Percentiles rank a stretch among this genome's conserved stretches.
phyloP scores from a whole-genome alignment of 805 yeast genomes.

The Tetrapisispora nanseiensis region DNA sequence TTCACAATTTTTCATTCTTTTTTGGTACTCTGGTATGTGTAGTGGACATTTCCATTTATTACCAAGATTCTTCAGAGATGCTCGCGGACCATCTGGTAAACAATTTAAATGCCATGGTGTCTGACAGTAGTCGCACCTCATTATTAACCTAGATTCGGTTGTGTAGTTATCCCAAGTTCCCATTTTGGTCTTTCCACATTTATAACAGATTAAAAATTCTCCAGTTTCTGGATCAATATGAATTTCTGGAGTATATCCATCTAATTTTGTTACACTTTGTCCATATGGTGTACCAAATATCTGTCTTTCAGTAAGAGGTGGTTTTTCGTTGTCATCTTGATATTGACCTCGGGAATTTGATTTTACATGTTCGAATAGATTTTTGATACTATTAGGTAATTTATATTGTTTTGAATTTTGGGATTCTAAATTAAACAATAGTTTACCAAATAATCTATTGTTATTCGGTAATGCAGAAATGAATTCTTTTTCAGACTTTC shows the following conservation, averaged over 20 bases:
- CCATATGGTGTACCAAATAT: constrained; percentile 38
- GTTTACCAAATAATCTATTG: constrained; percentile 38
- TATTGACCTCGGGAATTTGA: constrained; percentile 66
- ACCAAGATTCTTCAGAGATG: constrained; percentile 63
- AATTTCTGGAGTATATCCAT: constrained; percentile 43
- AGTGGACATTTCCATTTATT: constrained; percentile 88
- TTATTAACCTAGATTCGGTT: constrained; percentile 40
- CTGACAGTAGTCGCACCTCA: constrained; percentile 76
- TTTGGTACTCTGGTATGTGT: constrained; percentile 36
- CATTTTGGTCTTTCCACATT: constrained; percentile 65
- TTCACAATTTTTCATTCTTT: constrained; percentile 8
- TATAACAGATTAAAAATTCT: constrained; percentile 59
- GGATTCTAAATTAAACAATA: constrained; percentile 48
- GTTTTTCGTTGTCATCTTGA: constrained; percentile 44
- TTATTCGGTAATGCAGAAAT: constrained; percentile 7
- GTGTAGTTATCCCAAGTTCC: constrained; percentile 33
- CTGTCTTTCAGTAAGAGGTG: constrained; percentile 33
- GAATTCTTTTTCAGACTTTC: constrained; percentile 17
- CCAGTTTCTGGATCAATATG: constrained; percentile 54
- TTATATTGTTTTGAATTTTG: constrained; percentile 58
- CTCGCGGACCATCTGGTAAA: constrained; percentile 56
- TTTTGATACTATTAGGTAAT: constrained; percentile 61
- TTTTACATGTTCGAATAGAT: constrained; percentile 60
- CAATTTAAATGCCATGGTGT: constrained; percentile 87
- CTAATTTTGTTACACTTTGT: constrained; percentile 26